Base-by-base conservation (phyloP, 306 rosid genomes). In the Purshia tridentata region DNA sequence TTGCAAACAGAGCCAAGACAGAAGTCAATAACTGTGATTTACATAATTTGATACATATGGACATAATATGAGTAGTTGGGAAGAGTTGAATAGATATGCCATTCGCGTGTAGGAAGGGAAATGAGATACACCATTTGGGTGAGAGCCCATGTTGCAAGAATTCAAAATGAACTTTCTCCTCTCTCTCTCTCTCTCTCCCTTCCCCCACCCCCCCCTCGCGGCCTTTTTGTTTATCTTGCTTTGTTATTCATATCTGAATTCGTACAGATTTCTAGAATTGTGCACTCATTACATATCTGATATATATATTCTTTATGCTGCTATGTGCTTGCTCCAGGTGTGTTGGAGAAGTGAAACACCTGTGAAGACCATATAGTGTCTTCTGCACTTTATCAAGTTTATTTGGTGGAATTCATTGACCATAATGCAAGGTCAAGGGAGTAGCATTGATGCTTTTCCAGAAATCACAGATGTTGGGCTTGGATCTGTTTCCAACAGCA, bases 361-460 rank as follows among this genome's bases (percentile, higher is more conserved):
- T 65, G 75, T 56, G 67, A 69, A 65, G 48, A 71, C 57, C 23
- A 37, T 64, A 15, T 46, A 6, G 72, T 74, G 52, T 19, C 40
- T 29, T 61, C 15, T 14, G 19, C 35, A 50, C 67, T 23, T 57
- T 60, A 15, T 75, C 48, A 46, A 85, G 55, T 70, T 14, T 70
- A 70, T 70, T 13, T 52, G 74, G 88, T 74, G 80, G 79, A 72
- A 72, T 52, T 82, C 37, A 65, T 76, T 73, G 74, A 68, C 75
- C 76, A 85, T 80, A 76, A 92, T 89, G 96, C 97, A 89, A 84
- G 97, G 93, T 72, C 85, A 83, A 77, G 78, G 91, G 80, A 84
- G 85, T 61, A 77, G 85, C 69, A 61, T 80, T 80, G 85, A 75
- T 67, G 80, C 89, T 52, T 86, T 86, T 67, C 81, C 84, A 14